phyloP scores from a whole-genome alignment of 2,329 filamentous ascomycete genomes.

The Pseudogymnoascus sp. region DNA sequence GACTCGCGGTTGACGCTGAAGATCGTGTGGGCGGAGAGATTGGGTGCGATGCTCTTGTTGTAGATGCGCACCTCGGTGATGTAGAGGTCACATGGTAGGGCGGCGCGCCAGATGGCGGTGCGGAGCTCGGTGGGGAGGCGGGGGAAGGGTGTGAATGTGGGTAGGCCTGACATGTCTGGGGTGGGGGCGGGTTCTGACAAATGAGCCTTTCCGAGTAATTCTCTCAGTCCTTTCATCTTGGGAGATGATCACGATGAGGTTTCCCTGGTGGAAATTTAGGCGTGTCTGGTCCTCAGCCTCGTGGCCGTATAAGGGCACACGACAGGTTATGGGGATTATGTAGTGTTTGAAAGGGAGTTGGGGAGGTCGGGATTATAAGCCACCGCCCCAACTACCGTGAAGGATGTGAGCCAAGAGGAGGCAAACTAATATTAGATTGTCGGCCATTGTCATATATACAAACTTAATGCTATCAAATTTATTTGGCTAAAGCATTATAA shows the following conservation, averaged over 20 bases:
- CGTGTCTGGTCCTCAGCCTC: neutral
- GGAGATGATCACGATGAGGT: neutral
- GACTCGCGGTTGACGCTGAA: neutral
- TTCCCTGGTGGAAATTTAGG: neutral
- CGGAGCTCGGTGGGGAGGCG: slow-evolving; percentile 19
- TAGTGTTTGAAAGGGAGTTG: neutral
- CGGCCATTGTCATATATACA: no score
- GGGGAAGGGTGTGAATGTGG: slow-evolving; percentile 15
- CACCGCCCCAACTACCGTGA: neutral
- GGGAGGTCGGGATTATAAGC: neutral
- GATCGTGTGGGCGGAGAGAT: neutral
- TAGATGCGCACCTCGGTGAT: neutral
- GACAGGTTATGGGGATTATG: neutral
- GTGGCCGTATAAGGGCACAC: neutral
- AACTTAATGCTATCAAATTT: neutral
- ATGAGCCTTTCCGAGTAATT: no score
- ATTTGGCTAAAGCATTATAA: neutral
- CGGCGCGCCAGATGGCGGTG: slow-evolving; percentile 17
- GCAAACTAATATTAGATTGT: neutral
- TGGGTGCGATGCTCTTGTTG: neutral
- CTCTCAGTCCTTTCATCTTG: neutral
- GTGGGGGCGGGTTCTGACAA: neutral
- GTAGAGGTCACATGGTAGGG: slow-evolving; percentile 12
- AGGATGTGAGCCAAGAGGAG: neutral
- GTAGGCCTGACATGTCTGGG: neutral